Evolutionary conservation across 2,329 filamentous ascomycete species (phyloP), one percentile per base, ranked within the genome.

Genomic region (Sclerotinia glacialis): DNA sequence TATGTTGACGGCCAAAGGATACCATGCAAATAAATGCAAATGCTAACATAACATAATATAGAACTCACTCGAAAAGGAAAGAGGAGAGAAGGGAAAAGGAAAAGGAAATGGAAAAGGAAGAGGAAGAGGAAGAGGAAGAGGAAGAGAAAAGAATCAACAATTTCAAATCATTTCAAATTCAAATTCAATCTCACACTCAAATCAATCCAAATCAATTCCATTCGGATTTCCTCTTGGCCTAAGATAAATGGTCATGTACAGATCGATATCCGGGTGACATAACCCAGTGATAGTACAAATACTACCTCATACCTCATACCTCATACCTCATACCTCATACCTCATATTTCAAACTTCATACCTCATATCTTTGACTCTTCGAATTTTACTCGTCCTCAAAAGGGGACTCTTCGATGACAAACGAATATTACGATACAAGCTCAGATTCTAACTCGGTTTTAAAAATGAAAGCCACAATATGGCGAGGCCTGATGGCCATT

Each of bases 401-500:
- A 16, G 16, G 16, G 59, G 31, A 50, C n/a, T 28, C 31, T 65
- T 50, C 21, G 16, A 65, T 65, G 63, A 21, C n/a, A 50, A 28
- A 28, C 37, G 28, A 55, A 64, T 64, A 31, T 34, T 47, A 65
- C 42, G 9, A 59, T 9, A 18, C 40, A 28, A 21, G 21, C 11
- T 14, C 6, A 26, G 54, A 65, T 28, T 47, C 28, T 23, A 23
- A 42, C 52, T 71, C 62, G 60, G 63, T 69, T n/a, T 69, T 74
- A 66, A 61, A 68, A 59, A 74, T 76, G 70, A 76, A 77, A 66
- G 75, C 75, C 6, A 63, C 68, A 69, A 71, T 77, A 71, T 76
- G 74, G 74, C 68, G 75, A 60, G 73, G 66, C 69, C 69, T 77
- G 11, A 77, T 77, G 75, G 73, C 72, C 71, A 66, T 77, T 49